Conservation (phyloP, 2,329 filamentous ascomycete genomes). For the Macrophomina phaseolina region DNA sequence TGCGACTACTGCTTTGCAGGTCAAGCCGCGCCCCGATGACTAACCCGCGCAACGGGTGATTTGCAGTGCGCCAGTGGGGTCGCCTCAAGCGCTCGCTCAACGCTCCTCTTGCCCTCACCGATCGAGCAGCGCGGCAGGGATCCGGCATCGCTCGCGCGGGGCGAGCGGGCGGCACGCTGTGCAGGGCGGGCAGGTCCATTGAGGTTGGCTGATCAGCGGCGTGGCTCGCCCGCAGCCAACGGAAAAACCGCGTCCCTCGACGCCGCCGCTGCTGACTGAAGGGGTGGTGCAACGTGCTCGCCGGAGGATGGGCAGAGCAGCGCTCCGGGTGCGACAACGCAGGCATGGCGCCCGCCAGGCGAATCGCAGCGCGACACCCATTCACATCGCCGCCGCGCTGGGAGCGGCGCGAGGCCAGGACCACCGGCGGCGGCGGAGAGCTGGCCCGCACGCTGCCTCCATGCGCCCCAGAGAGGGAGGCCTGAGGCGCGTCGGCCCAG, state of each 20-base stretch:
- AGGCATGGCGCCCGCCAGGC: constrained; percentile 18
- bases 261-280: constrained; percentile 20
- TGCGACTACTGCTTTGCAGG: constrained; percentile 24
- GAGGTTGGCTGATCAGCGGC: constrained; percentile 21
- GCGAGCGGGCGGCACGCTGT: constrained; percentile 25
- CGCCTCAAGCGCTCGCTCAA: constrained; percentile 22
- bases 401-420: constrained; percentile 2
- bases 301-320: constrained; percentile 23
- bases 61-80: constrained; percentile 25
- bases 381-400: neutral
- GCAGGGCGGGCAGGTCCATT: constrained; percentile 23
- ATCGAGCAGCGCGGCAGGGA: constrained; percentile 23
- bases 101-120: constrained; percentile 17
- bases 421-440: constrained; percentile 2
- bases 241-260: constrained; percentile 24
- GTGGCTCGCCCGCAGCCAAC: constrained; percentile 26
- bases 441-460: constrained; percentile 4
- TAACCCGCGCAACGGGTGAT: constrained; percentile 28
- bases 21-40: constrained; percentile 24
- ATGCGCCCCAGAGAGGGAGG: neutral
- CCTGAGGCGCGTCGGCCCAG: constrained; percentile 15
- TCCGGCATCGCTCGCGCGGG: constrained; percentile 20
- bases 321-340: constrained; percentile 19
- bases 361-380: constrained; percentile 24
- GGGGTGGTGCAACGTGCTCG: constrained; percentile 25